Base-by-base conservation (phyloP, 495 filamentous ascomycete genomes). In the Rostrohypoxylon terebratum region DNA sequence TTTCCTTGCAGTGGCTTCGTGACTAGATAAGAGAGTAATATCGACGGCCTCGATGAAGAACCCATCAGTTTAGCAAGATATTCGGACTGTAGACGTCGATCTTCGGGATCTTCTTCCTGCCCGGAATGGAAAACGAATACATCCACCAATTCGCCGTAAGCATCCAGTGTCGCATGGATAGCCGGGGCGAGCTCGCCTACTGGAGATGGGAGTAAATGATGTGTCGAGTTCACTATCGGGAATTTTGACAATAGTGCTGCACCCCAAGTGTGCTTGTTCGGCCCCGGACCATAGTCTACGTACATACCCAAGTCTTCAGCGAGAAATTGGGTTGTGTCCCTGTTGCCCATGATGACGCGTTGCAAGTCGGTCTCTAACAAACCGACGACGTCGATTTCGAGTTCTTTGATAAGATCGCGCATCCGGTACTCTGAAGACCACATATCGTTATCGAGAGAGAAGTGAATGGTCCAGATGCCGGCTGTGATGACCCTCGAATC, bases 231-330 rank as follows among this genome's bases (percentile, higher is more conserved):
- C 59, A 99, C 79, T 72, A 99, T 98, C 4, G 96, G 96, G 83
- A 98, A 98, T 78, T 98, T 98, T 75, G 94, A 97, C 1, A 99
- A 87, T 68, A 99, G 84, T 4, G 94, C 96, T 6, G 90, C 85
- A 59, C 96, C 96, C 96, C 96, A 99, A 0, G 96, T 99, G 83
- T 99, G 96, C 82, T 98, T 98, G 87, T 99, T 96, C 10, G 96
- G 96, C 4, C 96, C 96, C 36, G 96, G 96, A 34, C 96, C 96
- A 75, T 94, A 98, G 81, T 99, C 96, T 20, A 94, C 93, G 77
- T 98, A 99, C 94, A 98, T 98, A 59, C 94, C 96, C 28, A 99
- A 84, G 54, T 98, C 94, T 76, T 98, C 96, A 25, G 96, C 94
- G 36, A 99, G 87, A 80, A 93, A 94, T 79, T 98, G 96, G 13